A percentile compares a stretch with the other conserved stretches of the same genome.
These are phyloP conservation scores for Coemansia sp. DNA, from an alignment of 192 early-diverging fungal species.

Conservation along the genomic window DNA sequence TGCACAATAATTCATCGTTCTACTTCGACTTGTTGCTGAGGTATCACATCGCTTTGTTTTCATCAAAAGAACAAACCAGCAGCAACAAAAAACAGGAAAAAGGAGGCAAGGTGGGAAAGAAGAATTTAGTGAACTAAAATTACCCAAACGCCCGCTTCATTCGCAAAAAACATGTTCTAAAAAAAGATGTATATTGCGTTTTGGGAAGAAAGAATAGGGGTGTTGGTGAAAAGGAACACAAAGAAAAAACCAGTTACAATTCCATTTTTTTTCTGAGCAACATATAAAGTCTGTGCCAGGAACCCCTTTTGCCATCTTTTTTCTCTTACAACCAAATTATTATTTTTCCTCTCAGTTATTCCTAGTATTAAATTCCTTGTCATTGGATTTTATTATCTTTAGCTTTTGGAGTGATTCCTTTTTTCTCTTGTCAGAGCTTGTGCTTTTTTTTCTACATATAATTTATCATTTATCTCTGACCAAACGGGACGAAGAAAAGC, in stretches of 20 bases:
- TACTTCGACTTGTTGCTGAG: too few species aligned
- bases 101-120: background rate
- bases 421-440: background rate
- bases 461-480: background rate
- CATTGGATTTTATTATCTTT: background rate
- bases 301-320: too few species aligned
- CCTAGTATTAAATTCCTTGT: background rate
- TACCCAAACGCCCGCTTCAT: background rate
- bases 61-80: background rate
- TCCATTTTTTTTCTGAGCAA: too few species aligned
- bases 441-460: background rate
- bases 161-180: background rate
- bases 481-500: background rate
- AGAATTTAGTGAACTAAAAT: background rate
- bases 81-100: too few species aligned
- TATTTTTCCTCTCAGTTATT: background rate
- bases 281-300: too few species aligned
- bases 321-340: too few species aligned
- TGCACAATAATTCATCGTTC: too few species aligned
- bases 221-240: too few species aligned
- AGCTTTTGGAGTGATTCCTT: background rate
- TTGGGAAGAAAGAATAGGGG: too few species aligned
- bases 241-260: too few species aligned
- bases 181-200: too few species aligned
- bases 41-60: slow-evolving; percentile 3